Conservation (phyloP, 768 basidiomycete species). For the Leucocoprinus sp. region DNA sequence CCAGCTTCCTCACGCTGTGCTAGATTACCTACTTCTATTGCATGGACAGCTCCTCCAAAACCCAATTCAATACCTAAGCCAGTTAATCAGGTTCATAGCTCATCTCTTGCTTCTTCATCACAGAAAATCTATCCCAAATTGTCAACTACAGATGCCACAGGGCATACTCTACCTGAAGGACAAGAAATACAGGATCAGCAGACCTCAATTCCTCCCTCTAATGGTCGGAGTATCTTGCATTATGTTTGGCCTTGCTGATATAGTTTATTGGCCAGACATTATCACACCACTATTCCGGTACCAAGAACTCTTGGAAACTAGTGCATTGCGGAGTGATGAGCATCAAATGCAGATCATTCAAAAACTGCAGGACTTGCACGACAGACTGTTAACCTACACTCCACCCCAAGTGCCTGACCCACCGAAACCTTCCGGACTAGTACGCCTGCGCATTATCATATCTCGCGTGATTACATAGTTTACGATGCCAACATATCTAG, state of each 20-base stretch:
- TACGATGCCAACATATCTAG: conserved; percentile 17
- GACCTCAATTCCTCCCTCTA: background rate
- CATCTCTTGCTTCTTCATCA: conserved; percentile 8
- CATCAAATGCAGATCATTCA: conserved; percentile 82
- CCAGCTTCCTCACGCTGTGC: conserved; percentile 7
- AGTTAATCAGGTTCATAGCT: conserved; percentile 2
- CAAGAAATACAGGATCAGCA: background rate
- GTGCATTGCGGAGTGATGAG: conserved; percentile 61
- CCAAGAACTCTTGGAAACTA: conserved; percentile 34
- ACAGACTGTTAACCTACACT: conserved; percentile 58
- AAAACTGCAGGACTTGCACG: conserved; percentile 74
- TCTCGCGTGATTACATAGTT: conserved; percentile 1
- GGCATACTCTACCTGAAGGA: background rate
- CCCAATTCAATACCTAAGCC: conserved; percentile 1
- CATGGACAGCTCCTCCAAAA: background rate
- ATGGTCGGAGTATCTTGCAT: background rate
- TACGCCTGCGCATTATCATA: conserved; percentile 22
- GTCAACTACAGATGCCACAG: background rate
- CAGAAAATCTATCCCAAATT: background rate
- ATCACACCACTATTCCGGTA: conserved; percentile 39
- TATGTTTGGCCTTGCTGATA: conserved; percentile 5
- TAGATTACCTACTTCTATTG: conserved; percentile 1
- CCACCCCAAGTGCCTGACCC: conserved; percentile 54
- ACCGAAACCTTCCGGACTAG: conserved; percentile 30
- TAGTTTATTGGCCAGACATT: conserved; percentile 18